Base-by-base conservation (phyloP, 225 moss, liverwort and hornwort species). In the Takakia lepidozioides region DNA sequence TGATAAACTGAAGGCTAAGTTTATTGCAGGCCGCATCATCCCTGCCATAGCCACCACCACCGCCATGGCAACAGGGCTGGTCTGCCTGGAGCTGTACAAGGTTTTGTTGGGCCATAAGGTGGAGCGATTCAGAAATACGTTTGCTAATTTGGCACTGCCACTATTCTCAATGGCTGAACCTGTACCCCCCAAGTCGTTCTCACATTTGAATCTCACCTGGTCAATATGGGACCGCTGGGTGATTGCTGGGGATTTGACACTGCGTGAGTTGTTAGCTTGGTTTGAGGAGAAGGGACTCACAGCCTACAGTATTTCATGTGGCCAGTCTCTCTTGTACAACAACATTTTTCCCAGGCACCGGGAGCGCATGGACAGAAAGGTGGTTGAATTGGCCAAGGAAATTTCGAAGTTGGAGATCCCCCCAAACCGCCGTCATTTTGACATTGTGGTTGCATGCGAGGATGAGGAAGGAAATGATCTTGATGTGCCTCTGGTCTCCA, bases 1-100 rank as follows among this genome's bases (percentile, higher is more conserved):
- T 16, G 81, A 81, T 63, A 81, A 76, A 49, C 76, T 81, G 54
- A 81, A 81, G 55, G 81, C 81, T n/a, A 81, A 81, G 57, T 82
- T 82, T 14, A 82, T 82, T 1, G 81, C 81, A 0, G 76, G 81
- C 0, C 81, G 81, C 29, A 82, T 82, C 60, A 82, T 82, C 21
- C 81, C 81, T 22, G 81, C 81, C 10, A 77, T 82, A 36, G 81
- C 81, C 3, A 82, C 81, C 2, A 73, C 81, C 0, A 82, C 81
- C 0, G 76, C 81, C 3, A 81, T 81, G 81, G 81, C 81, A 0
- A 82, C 81, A 4, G 81, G 81, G 0, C 69, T 82, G 0, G 81
- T 82, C 22, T 82, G 76, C 66, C 48, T 82, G 51, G 81, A 82
- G 52, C 43, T 82, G 10, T 82, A 82, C 64, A 82, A 82, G 63